Conservation (phyloP, 495 filamentous ascomycete species). For the Usnea hakonensis region DNA sequence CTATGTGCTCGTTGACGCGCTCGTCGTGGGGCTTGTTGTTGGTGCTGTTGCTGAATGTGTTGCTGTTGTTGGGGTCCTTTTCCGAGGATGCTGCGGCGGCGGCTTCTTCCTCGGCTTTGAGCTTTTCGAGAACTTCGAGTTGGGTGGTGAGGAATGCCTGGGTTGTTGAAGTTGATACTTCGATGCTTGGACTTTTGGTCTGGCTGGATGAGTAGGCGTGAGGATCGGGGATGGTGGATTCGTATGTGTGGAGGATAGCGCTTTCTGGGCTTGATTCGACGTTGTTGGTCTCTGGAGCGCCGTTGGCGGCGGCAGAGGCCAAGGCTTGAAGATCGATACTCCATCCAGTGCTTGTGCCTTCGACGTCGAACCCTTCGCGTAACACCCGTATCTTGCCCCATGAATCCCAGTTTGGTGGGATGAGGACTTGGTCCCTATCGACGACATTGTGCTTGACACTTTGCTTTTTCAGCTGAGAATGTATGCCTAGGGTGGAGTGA, state of each 20-base stretch:
- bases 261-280: slow-evolving; percentile 25
- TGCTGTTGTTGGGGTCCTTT: slow-evolving; percentile 29
- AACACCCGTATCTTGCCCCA: slow-evolving; percentile 96
- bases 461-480: slow-evolving; percentile 75
- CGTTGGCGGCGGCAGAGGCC: not conserved
- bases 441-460: slow-evolving; percentile 90
- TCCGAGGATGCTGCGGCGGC: slow-evolving; percentile 21
- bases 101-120: slow-evolving; percentile 48
- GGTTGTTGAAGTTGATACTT: slow-evolving; percentile 67
- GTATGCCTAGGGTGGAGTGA: slow-evolving; percentile 82
- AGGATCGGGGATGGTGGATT: slow-evolving; percentile 69
- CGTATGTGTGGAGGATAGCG: slow-evolving; percentile 63
- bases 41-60: slow-evolving; percentile 4
- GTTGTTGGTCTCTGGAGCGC: not conserved
- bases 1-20: slow-evolving; percentile 79
- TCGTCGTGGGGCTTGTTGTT: slow-evolving; percentile 28
- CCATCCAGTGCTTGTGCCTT: slow-evolving; percentile 78
- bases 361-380: slow-evolving; percentile 89
- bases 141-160: slow-evolving; percentile 73
- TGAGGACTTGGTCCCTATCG: slow-evolving; percentile 86
- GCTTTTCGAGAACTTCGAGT: slow-evolving; percentile 61
- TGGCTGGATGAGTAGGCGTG: slow-evolving; percentile 27
- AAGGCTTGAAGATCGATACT: slow-evolving; percentile 63
- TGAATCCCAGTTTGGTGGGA: slow-evolving; percentile 96
- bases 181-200: slow-evolving; percentile 45